A percentile compares a stretch with the other conserved stretches of the same genome.
phyloP scores from a whole-genome alignment of 176 grass and related monocot species.

The Phoenix roebelenii region DNA sequence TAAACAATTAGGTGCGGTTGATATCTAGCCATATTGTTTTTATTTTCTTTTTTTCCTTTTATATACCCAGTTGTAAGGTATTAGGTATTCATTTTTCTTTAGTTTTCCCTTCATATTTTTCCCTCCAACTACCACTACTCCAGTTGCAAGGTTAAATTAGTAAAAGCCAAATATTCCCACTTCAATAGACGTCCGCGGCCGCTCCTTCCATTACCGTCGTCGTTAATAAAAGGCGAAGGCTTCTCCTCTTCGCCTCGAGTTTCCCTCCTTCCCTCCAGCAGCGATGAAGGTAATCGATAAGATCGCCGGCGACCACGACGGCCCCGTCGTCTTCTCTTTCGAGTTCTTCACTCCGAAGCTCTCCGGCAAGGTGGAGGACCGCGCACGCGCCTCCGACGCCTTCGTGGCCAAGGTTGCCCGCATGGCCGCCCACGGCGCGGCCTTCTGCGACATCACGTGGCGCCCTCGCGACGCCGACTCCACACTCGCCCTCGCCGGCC shows the following conservation, averaged over 20 bases:
- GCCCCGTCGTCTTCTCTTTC: constrained; percentile 24
- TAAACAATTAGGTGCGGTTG: no score
- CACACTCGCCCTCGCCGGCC: constrained; percentile 15
- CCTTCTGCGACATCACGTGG: constrained; percentile 31
- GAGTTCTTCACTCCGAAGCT: constrained; percentile 27
- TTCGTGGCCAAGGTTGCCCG: constrained; percentile 23
- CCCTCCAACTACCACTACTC: no score
- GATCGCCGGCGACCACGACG: constrained; percentile 3
- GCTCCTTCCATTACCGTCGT: no score
- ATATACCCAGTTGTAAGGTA: no score
- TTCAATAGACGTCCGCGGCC: no score
- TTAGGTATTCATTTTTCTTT: no score
- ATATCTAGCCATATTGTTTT: no score
- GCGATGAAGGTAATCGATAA: constrained; percentile 24
- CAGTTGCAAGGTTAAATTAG: no score
- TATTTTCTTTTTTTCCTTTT: no score
- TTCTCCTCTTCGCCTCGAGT: not conserved
- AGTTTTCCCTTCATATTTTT: no score
- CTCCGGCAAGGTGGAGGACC: not conserved
- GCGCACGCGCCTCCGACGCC: constrained; percentile 1
- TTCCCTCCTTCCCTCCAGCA: not conserved
- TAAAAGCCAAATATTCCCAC: no score
- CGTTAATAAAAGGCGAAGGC: not conserved
- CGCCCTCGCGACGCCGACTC: constrained; percentile 14
- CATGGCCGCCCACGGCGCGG: constrained; percentile 23